phyloP scores from a whole-genome alignment of 371 early-diverging fungal species.

The Mortierella sp. region DNA sequence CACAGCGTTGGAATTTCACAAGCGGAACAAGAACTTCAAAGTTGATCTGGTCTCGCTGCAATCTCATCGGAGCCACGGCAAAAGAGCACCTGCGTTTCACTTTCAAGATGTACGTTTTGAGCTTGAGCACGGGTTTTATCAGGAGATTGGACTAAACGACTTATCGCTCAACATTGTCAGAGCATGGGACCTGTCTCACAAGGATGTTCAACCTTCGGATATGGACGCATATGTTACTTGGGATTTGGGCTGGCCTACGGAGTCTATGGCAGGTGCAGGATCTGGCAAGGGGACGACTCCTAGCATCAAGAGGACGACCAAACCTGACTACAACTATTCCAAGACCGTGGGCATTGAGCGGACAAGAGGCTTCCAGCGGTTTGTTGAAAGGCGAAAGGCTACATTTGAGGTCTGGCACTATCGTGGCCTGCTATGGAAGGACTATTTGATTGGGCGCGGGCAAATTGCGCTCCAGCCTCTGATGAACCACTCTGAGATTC shows the following conservation, averaged over 20 bases:
- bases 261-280: conserved; percentile 66
- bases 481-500: conserved; percentile 74
- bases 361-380: conserved; percentile 71
- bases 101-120: conserved; percentile 75
- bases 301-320: conserved; percentile 57
- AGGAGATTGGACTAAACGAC: conserved; percentile 75
- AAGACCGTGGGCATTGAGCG: conserved; percentile 75
- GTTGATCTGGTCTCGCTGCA: conserved; percentile 73
- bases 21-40: conserved; percentile 69
- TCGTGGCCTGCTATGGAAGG: conserved; percentile 70
- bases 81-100: conserved; percentile 67
- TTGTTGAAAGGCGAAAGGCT: conserved; percentile 77
- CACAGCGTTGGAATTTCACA: conserved; percentile 64
- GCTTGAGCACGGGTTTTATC: conserved; percentile 65
- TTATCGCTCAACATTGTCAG: conserved; percentile 73
- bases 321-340: conserved; percentile 69
- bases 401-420: conserved; percentile 82
- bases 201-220: conserved; percentile 66
- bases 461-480: conserved; percentile 70
- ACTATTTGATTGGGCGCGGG: conserved; percentile 75
- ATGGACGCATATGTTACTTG: conserved; percentile 78
- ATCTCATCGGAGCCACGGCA: conserved; percentile 59
- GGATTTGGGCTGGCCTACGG: conserved; percentile 85
- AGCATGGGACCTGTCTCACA: conserved; percentile 68
- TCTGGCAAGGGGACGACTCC: conserved; percentile 79